Percentiles rank a stretch among this genome's conserved stretches.
These are phyloP conservation scores for Centaurea solstitialis DNA, from an alignment of 129 eudicot genomes.

Conservation along the genomic window DNA sequence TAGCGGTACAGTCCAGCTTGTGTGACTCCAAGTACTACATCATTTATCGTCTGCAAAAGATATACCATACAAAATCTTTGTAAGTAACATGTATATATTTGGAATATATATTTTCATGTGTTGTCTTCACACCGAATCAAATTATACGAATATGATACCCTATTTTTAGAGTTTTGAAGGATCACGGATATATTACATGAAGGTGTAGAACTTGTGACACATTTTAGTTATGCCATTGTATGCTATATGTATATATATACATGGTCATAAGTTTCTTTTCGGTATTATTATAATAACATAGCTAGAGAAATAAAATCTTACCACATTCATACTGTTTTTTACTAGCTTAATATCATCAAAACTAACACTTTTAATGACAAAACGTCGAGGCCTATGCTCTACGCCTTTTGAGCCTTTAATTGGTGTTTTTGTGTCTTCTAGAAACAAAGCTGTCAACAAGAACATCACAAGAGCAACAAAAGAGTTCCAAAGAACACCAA, in stretches of 20 bases:
- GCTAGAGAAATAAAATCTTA: constrained; percentile 10
- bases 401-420: constrained; percentile 25
- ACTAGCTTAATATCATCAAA: constrained; percentile 37
- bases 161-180: not conserved
- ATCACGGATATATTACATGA: not conserved
- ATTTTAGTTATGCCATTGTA: not conserved
- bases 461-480: constrained; percentile 32
- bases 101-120: not conserved
- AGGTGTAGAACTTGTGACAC: not conserved
- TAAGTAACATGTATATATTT: not conserved
- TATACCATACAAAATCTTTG: not conserved
- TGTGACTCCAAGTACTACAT: constrained; percentile 43
- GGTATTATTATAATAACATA: not conserved
- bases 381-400: constrained; percentile 22
- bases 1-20: constrained; percentile 42
- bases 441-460: constrained; percentile 30
- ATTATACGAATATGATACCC: not conserved
- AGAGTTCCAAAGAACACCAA: constrained; percentile 24
- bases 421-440: constrained; percentile 40
- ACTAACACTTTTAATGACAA: constrained; percentile 26
- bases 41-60: constrained; percentile 35
- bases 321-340: constrained; percentile 33
- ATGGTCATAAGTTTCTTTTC: not conserved
- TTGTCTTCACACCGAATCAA: not conserved
- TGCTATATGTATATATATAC: not conserved